Percentiles rank a stretch among this genome's conserved stretches.
Conservation (phyloP, 192 early-diverging fungal species). For the Coemansia sp. region DNA sequence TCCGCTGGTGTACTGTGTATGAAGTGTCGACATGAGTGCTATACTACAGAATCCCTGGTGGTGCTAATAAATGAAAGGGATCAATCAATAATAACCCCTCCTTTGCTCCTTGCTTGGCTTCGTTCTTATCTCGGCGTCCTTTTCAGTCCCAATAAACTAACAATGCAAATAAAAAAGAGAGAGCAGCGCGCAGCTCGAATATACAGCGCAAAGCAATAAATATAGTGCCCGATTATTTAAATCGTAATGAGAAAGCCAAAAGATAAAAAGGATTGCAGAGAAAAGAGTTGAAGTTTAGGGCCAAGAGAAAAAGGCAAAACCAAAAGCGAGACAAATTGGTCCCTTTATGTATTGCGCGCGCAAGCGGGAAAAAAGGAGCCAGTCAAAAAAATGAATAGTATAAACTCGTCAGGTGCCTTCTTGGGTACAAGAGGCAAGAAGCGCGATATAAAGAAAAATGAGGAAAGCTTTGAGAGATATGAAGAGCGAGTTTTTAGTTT, state of each 20-base stretch:
- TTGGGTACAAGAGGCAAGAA: conserved; percentile 7
- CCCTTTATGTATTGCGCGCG: background rate
- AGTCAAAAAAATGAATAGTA: background rate
- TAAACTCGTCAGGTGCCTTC: conserved; percentile 9
- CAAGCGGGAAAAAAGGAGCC: background rate
- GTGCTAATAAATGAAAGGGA: no score
- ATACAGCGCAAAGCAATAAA: conserved; percentile 2
- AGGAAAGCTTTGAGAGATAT: conserved; percentile 7
- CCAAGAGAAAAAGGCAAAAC: no score
- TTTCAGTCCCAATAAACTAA: conserved; percentile 3
- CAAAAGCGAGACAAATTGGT: background rate
- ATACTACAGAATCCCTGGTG: background rate
- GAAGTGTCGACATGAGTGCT: conserved; percentile 46
- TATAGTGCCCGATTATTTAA: background rate
- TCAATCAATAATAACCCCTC: background rate
- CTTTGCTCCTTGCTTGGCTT: background rate
- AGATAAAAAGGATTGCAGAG: conserved; percentile 1
- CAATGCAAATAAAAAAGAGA: conserved; percentile 10
- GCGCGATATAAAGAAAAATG: conserved; percentile 8
- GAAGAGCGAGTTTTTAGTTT: conserved; percentile 5
- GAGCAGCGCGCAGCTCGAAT: conserved; percentile 10
- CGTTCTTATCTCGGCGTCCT: background rate
- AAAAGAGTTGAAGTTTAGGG: background rate
- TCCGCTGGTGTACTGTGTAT: conserved; percentile 50
- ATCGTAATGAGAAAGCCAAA: conserved; percentile 1